Base-by-base conservation (phyloP, 2,329 filamentous ascomycete species). In the Sporothrix brasiliensis region DNA sequence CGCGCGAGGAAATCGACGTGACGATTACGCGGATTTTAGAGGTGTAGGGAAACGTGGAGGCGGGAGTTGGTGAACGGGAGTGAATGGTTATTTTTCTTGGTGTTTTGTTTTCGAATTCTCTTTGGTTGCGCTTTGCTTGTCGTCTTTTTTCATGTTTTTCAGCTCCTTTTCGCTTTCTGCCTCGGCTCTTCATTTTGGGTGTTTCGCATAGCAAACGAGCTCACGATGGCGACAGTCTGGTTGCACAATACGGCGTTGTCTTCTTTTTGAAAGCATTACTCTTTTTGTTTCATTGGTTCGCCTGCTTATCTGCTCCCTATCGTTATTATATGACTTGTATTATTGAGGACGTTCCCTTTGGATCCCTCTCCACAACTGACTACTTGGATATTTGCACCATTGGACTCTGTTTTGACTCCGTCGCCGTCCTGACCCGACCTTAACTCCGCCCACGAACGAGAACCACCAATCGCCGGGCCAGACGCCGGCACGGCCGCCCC, bases 1-100 rank as follows among this genome's bases (percentile, higher is more conserved):
- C 82, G 0, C 84, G 87, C 74, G 85, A 87, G 24, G 85, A 89
- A 75, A 82, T 90, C 56, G 89, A 91, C 75, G 83, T 89, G 75
- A 92, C 89, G 0, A 83, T 92, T 14, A 79, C 84, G 68, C 87
- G 83, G 76, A 85, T 87, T 44, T 69, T 81, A 68, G 69, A 75
- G 56, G 72, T 60, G 53, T 71, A 54, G 41, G 52, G 2, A 6
- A n/a, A 1, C 30, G 6, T 19, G 54, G n/a, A n/a, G 13, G 13
- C 41, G 19, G 54, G 14, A 41, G 39, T 21, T 24, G 4, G 14
- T 34, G 50, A 21, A 5, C 41, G 41, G 3, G 27, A 4, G 49
- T 53, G 21, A 41, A n/a, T 39, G 30, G 27, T 39, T 19, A 3
- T 39, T 52, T 41, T 10, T 68, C 34, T 67, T 34, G 11, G 27